Evolutionary conservation across 1,284 basidiomycete genomes (phyloP).

Genomic region (Blastosporella zonata): DNA sequence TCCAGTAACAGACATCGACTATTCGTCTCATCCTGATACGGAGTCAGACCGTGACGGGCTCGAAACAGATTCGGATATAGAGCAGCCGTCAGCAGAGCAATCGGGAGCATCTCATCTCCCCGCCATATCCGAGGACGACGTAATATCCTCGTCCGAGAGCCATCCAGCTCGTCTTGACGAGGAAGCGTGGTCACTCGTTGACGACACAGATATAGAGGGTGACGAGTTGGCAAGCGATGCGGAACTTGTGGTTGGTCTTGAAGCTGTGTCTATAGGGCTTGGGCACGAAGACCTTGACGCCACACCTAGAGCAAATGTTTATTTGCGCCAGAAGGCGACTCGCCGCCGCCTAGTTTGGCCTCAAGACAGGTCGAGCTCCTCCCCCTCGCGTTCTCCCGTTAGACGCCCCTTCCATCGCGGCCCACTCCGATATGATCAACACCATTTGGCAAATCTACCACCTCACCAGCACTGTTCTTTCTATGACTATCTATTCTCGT

Average conservation of each 20-base stretch:
- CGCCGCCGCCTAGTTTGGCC: conserved; percentile 22
- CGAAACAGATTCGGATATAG: conserved; percentile 45
- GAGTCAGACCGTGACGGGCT: conserved; percentile 46
- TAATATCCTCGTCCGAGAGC: conserved; percentile 14
- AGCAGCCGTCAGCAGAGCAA: conserved; percentile 21
- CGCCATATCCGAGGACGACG: conserved; percentile 32
- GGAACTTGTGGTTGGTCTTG: conserved; percentile 24
- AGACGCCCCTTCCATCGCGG: conserved; percentile 22
- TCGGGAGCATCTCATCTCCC: conserved; percentile 19
- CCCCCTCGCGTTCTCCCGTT: conserved; percentile 43
- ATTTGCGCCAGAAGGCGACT: conserved; percentile 14
- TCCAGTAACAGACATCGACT: conserved; percentile 65
- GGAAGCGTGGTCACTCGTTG: conserved; percentile 35
- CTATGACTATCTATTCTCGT: conserved; percentile 38
- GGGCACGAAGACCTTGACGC: not conserved
- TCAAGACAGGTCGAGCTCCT: conserved; percentile 37
- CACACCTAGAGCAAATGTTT: conserved; percentile 10
- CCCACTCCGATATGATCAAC: conserved; percentile 12
- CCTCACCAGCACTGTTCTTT: conserved; percentile 25
- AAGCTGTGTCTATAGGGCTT: conserved; percentile 20
- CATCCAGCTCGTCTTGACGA: conserved; percentile 20
- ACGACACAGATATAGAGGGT: conserved; percentile 31
- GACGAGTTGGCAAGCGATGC: conserved; percentile 34
- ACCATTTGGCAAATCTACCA: conserved; percentile 4
- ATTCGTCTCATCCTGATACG: conserved; percentile 47